Conservation (phyloP, 495 filamentous ascomycete species). For the Podospora anserina region DNA sequence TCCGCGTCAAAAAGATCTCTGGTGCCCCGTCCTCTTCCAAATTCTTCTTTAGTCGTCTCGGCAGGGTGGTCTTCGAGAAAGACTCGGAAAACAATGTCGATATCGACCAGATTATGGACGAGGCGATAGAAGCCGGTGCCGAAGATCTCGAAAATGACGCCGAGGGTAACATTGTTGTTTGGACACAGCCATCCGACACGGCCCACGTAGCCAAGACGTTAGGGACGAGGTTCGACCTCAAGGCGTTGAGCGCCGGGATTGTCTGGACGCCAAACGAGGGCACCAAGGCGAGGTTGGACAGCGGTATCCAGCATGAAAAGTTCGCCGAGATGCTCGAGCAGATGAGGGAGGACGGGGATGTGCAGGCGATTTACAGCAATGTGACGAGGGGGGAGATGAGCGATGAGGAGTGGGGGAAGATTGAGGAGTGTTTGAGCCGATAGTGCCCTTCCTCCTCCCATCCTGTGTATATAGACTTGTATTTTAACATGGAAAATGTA, state of each 20-base stretch:
- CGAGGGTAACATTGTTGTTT: conserved; percentile 67
- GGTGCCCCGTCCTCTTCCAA: conserved; percentile 67
- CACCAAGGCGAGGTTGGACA: conserved; percentile 58
- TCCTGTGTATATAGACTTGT: background rate
- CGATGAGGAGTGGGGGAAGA: conserved; percentile 46
- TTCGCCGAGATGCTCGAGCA: conserved; percentile 54
- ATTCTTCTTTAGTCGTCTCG: conserved; percentile 80
- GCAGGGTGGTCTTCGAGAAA: conserved; percentile 65
- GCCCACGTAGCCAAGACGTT: conserved; percentile 62
- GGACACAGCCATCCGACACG: conserved; percentile 68
- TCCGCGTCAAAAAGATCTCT: conserved; percentile 63
- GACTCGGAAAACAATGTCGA: conserved; percentile 46
- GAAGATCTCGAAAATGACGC: conserved; percentile 73
- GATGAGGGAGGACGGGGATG: conserved; percentile 58
- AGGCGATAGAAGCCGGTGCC: conserved; percentile 80
- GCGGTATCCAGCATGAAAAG: conserved; percentile 45
- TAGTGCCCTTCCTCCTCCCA: background rate
- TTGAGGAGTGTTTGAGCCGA: conserved; percentile 24
- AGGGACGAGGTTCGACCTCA: conserved; percentile 54
- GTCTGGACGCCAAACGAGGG: conserved; percentile 84
- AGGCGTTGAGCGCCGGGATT: conserved; percentile 69
- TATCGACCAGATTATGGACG: conserved; percentile 75
- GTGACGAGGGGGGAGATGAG: conserved; percentile 42
- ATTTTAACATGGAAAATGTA: background rate
- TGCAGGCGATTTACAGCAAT: conserved; percentile 69